Evolutionary conservation across 345 rosid genomes (phyloP), one percentile per base, ranked within the genome.

Genomic region (Eutrema yunnanense): DNA sequence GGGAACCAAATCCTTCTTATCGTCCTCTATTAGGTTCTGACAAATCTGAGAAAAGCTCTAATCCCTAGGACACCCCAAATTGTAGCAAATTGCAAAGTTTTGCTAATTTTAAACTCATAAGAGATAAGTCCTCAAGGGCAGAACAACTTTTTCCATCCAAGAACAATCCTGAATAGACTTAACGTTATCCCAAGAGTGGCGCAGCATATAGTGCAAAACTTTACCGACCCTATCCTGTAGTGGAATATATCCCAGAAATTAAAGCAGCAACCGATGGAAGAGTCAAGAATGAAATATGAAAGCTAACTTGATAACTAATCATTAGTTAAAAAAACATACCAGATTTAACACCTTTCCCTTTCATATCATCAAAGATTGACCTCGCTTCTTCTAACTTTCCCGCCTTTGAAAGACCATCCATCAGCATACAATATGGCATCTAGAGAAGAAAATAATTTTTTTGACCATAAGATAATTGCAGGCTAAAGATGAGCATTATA

Each of bases 401-500:
- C 60, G 86, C 74, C 81, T 94, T 94, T 13, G 92, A 88, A 74
- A 94, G 81, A 73, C 94, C 90, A 77, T 94, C 97, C 92, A 94
- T 90, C 82, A 94, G 69, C 77, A 84, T 71, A 85, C 97, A 90
- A 69, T 87, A 94, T 11, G 98, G 94, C 87, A 90, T 89, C 98
- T 94, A 72, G 62, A 80, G 60, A 69, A 56, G 52, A 73, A 50
- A 36, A 27, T 3, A 29, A 32, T 7, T 8, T 37, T 8, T 19
- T 9, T 6, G 13, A 55, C 19, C 37, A 69, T 65, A 22, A 51
- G 67, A 73, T 53, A 27, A 19, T 19, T 36, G 6, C 29, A 19
- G 19, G 3, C 50, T 14, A 52, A 51, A 36, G 4, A 60, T 13
- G 46, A 55, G 4, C 38, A 38, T 12, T 34, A 46, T 53, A 67